phyloP scores from a whole-genome alignment of 805 yeast species.

The Zygoascus biomembranicola region DNA sequence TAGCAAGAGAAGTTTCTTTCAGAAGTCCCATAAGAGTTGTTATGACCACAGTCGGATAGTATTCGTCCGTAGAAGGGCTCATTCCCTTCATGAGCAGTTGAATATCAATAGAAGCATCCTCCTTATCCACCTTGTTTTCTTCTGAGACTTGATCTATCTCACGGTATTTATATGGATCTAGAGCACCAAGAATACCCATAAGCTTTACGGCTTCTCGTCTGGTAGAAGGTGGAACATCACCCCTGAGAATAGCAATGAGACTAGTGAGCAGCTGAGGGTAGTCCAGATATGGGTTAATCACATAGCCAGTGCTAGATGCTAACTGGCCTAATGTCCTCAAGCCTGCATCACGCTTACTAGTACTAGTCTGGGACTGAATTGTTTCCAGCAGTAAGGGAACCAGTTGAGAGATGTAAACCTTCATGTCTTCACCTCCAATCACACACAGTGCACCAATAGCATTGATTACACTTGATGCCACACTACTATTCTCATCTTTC shows the following conservation, averaged over 20 bases:
- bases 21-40: slow-evolving; percentile 74
- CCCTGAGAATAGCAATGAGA: slow-evolving; percentile 69
- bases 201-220: slow-evolving; percentile 84
- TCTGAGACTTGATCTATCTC: slow-evolving; percentile 70
- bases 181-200: slow-evolving; percentile 89
- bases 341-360: slow-evolving; percentile 81
- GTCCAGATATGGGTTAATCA: slow-evolving; percentile 83
- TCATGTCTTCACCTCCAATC: slow-evolving; percentile 71
- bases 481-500: slow-evolving; percentile 63
- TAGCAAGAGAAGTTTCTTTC: slow-evolving; percentile 73
- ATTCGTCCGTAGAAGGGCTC: slow-evolving; percentile 85
- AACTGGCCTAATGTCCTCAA: slow-evolving; percentile 80
- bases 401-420: slow-evolving; percentile 58
- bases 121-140: slow-evolving; percentile 48
- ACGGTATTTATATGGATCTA: slow-evolving; percentile 92
- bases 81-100: slow-evolving; percentile 87
- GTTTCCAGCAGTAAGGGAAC: slow-evolving; percentile 87
- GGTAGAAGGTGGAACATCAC: slow-evolving; percentile 65
- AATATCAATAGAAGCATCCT: slow-evolving; percentile 85
- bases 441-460: slow-evolving; percentile 86
- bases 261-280: slow-evolving; percentile 84
- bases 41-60: slow-evolving; percentile 91
- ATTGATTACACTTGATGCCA: slow-evolving; percentile 74
- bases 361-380: slow-evolving; percentile 85
- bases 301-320: slow-evolving; percentile 88